Conservation (phyloP, 2,329 filamentous ascomycete species). For the Tricladium varicosporioides region DNA sequence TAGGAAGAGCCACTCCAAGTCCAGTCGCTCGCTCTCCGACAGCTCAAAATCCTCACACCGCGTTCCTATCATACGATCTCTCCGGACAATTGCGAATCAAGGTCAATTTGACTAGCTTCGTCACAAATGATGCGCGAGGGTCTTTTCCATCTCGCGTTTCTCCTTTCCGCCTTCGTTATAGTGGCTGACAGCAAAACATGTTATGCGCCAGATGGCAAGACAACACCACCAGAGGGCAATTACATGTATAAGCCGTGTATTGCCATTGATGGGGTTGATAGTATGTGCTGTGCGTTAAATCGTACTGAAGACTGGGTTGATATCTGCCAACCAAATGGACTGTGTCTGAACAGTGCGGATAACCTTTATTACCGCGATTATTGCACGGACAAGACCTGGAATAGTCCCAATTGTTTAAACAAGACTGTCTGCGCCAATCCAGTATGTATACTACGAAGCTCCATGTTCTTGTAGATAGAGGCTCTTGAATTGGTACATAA, state of each 20-base stretch:
- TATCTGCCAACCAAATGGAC: background rate
- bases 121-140: too few relatives aligned
- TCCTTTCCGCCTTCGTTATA: background rate
- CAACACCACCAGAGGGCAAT: background rate
- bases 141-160: too few relatives aligned
- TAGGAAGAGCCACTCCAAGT: too few relatives aligned
- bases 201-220: background rate
- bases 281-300: slow-evolving; percentile 8
- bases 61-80: too few relatives aligned
- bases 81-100: too few relatives aligned
- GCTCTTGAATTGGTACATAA: background rate
- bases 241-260: slow-evolving; percentile 3
- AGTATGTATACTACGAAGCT: background rate
- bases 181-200: background rate
- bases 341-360: background rate
- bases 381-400: background rate
- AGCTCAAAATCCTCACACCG: too few relatives aligned
- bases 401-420: background rate
- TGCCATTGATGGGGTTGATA: slow-evolving; percentile 2
- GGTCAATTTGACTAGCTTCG: too few relatives aligned
- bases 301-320: background rate
- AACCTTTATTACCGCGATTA: background rate
- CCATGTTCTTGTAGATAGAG: too few relatives aligned
- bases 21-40: too few relatives aligned
- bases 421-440: background rate